phyloP scores from a whole-genome alignment of 2,329 filamentous ascomycete species.

The Calonectria hawksworthii region DNA sequence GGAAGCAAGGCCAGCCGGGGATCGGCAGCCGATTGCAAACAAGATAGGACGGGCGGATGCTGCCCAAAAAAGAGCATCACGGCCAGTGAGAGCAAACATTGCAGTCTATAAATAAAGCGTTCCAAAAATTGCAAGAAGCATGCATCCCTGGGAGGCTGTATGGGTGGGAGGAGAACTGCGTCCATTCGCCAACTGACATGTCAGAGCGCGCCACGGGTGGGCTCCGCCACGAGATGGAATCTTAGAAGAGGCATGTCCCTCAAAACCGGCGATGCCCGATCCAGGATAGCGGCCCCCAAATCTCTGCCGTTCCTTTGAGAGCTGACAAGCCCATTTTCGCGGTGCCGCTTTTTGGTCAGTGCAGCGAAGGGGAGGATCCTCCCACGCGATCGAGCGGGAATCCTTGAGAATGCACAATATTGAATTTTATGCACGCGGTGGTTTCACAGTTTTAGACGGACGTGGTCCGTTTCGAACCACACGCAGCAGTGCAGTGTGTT shows the following conservation, averaged over 20 bases:
- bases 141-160: neutral
- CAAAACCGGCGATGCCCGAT: neutral
- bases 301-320: conserved; percentile 3
- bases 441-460: neutral
- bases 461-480: neutral
- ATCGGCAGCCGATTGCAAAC: neutral
- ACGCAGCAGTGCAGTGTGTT: no score
- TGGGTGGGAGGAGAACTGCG: conserved; percentile 9
- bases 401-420: conserved; percentile 2
- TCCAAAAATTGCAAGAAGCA: neutral
- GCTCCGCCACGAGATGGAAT: conserved; percentile 28
- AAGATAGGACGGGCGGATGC: neutral
- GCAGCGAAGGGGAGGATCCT: neutral
- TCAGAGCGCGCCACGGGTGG: neutral
- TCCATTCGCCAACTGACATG: conserved; percentile 9
- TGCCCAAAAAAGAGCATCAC: neutral
- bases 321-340: neutral
- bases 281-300: neutral
- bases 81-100: neutral
- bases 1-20: conserved; percentile 2
- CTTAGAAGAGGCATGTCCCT: conserved; percentile 19
- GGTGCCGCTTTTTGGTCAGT: conserved; percentile 10
- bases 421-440: neutral
- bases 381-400: neutral
- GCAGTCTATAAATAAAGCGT: conserved; percentile 17